These are phyloP conservation scores for Chlorella variabilis DNA, from an alignment of 163 green algal species.

Conservation along the genomic window DNA sequence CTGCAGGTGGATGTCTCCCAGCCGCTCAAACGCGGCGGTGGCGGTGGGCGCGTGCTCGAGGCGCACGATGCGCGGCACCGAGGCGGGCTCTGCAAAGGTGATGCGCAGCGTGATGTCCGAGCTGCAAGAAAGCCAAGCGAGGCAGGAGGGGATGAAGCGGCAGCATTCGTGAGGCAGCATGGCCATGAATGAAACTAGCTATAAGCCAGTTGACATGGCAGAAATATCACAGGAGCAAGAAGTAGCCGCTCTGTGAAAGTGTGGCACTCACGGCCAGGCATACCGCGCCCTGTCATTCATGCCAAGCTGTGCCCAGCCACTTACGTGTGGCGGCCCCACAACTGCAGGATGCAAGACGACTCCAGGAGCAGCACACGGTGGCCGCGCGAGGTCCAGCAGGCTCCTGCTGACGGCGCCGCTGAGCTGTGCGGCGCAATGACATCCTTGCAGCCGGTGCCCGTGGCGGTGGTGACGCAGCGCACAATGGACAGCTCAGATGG, in stretches of 20 bases:
- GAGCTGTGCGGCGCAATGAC: conserved; percentile 1
- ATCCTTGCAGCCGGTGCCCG: conserved; percentile 43
- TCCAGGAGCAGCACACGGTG: conserved; percentile 37
- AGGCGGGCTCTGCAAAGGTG: conserved; percentile 47
- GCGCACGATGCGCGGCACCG: conserved; percentile 34
- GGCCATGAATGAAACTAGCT: too few relatives aligned
- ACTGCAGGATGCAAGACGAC: conserved; percentile 44
- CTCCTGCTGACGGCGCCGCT: neutral
- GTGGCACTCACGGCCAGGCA: too few relatives aligned
- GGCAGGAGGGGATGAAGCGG: too few relatives aligned
- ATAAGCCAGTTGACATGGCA: too few relatives aligned
- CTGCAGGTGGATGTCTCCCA: conserved; percentile 48
- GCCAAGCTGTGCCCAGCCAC: too few relatives aligned
- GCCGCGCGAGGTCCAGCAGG: conserved; percentile 31
- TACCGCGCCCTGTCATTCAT: too few relatives aligned
- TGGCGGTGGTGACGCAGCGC: conserved; percentile 30
- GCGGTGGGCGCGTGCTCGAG: conserved; percentile 44
- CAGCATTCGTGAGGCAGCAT: too few relatives aligned
- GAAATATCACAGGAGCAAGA: too few relatives aligned
- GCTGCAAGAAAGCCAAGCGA: neutral
- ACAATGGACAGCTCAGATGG: conserved; percentile 30
- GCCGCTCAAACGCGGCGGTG: conserved; percentile 38
- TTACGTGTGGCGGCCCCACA: conserved; percentile 6
- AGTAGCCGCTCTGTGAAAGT: too few relatives aligned
- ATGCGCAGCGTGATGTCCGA: conserved; percentile 41